Evolutionary conservation across 306 rosid species (phyloP).

Genomic region (Prunus salicina): DNA sequence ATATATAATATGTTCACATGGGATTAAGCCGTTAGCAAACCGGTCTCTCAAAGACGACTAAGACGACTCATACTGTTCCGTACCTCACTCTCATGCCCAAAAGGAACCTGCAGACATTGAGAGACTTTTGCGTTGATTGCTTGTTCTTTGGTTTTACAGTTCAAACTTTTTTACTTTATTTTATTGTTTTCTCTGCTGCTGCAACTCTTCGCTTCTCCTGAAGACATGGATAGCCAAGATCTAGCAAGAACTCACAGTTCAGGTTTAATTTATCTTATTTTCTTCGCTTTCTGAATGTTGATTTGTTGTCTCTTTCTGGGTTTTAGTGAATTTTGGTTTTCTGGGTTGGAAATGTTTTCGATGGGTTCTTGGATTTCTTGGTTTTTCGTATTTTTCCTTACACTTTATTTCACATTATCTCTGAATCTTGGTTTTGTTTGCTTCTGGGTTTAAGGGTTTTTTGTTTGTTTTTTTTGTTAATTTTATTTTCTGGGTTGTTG

Average conservation of each 20-base stretch:
- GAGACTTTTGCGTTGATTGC: not conserved
- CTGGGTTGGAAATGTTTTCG: constrained; percentile 6
- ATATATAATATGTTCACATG: not conserved
- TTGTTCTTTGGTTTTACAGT: not conserved
- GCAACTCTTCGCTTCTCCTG: not conserved
- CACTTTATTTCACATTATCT: not conserved
- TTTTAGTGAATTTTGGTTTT: constrained; percentile 6
- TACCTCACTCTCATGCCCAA: not conserved
- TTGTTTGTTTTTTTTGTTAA: no score
- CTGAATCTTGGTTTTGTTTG: not conserved
- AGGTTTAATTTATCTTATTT: constrained; percentile 7
- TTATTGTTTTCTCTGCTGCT: not conserved
- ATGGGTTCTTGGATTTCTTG: constrained; percentile 6
- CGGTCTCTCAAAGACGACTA: not conserved
- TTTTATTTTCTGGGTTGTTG: not conserved
- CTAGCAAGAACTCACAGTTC: constrained; percentile 12
- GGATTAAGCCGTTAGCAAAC: not conserved
- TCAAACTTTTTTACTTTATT: not conserved
- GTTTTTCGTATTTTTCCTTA: not conserved
- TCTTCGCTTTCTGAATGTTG: not conserved
- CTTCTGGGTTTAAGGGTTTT: not conserved
- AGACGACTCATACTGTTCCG: constrained; percentile 8
- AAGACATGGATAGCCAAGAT: constrained; percentile 32
- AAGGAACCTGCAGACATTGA: not conserved
- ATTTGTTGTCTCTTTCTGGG: not conserved